Percentiles rank a stretch among this genome's conserved stretches.
Evolutionary conservation across 805 yeast species (phyloP).

Genomic region (Kazachstania africana): DNA sequence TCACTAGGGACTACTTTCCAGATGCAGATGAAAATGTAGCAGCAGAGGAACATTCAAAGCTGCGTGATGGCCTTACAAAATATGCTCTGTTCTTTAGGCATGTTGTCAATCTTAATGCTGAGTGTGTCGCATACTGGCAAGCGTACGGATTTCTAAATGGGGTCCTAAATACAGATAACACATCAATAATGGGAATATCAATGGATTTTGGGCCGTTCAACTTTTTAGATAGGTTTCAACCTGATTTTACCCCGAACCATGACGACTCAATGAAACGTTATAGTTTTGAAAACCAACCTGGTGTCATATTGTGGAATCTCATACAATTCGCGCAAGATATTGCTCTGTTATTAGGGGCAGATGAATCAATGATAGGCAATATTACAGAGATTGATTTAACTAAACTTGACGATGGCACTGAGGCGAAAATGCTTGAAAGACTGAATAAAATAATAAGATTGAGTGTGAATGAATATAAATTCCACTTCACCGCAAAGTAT

Average conservation of each 20-base stretch:
- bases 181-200: slow-evolving; percentile 77
- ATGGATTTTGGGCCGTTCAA: slow-evolving; percentile 95
- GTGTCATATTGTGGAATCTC: slow-evolving; percentile 87
- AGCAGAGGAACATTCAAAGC: slow-evolving; percentile 11
- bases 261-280: slow-evolving; percentile 69
- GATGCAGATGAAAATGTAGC: slow-evolving; percentile 10
- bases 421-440: slow-evolving; percentile 40
- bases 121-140: slow-evolving; percentile 75
- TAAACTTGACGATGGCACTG: slow-evolving; percentile 37
- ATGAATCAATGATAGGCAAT: slow-evolving; percentile 38
- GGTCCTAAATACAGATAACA: slow-evolving; percentile 88
- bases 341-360: slow-evolving; percentile 72
- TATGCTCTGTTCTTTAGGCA: slow-evolving; percentile 67
- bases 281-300: slow-evolving; percentile 73
- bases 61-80: slow-evolving; percentile 35
- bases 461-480: slow-evolving; percentile 56
- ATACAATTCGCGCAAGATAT: slow-evolving; percentile 74
- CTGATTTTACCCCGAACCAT: slow-evolving; percentile 76
- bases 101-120: slow-evolving; percentile 62
- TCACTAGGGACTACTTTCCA: slow-evolving; percentile 17
- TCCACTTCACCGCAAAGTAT: slow-evolving; percentile 47
- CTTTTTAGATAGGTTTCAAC: slow-evolving; percentile 75
- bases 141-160: slow-evolving; percentile 90
- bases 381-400: slow-evolving; percentile 21
- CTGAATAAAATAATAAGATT: slow-evolving; percentile 54